Evolutionary conservation across 1,139 yeast species (phyloP).

Genomic region (Geotrichum australiense): DNA sequence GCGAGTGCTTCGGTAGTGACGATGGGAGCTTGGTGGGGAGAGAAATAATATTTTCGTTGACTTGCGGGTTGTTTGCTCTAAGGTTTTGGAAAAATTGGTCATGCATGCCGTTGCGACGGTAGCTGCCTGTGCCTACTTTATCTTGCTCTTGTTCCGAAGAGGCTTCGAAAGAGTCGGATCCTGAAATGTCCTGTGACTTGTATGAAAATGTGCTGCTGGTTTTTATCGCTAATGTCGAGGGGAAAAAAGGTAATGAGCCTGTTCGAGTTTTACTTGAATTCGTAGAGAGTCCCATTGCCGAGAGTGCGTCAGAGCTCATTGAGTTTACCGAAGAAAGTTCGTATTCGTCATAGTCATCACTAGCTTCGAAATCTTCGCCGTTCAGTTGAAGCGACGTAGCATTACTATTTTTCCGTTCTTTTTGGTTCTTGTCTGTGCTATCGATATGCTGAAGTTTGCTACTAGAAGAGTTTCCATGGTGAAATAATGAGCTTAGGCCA

Average conservation of each 20-base stretch:
- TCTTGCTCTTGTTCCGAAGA: conserved; percentile 1
- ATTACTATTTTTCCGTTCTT: too few species aligned
- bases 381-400: too few species aligned
- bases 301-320: neutral
- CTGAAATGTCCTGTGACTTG: conserved; percentile 1
- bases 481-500: too few species aligned
- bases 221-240: too few species aligned
- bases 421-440: too few species aligned
- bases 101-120: conserved; percentile 9
- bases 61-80: conserved; percentile 9
- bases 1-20: conserved; percentile 4
- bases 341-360: neutral
- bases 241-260: neutral
- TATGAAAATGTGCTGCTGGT: neutral
- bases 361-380: neutral
- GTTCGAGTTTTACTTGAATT: neutral
- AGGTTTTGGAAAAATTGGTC: conserved; percentile 5
- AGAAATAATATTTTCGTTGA: conserved; percentile 11
- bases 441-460: too few species aligned
- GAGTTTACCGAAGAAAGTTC: too few species aligned
- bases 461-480: too few species aligned
- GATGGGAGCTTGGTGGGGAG: conserved; percentile 2
- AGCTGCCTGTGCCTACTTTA: conserved; percentile 15
- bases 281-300: neutral
- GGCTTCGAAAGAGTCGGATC: neutral